Conservation (phyloP, 345 rosid species). For the Eucalyptus grandis region DNA sequence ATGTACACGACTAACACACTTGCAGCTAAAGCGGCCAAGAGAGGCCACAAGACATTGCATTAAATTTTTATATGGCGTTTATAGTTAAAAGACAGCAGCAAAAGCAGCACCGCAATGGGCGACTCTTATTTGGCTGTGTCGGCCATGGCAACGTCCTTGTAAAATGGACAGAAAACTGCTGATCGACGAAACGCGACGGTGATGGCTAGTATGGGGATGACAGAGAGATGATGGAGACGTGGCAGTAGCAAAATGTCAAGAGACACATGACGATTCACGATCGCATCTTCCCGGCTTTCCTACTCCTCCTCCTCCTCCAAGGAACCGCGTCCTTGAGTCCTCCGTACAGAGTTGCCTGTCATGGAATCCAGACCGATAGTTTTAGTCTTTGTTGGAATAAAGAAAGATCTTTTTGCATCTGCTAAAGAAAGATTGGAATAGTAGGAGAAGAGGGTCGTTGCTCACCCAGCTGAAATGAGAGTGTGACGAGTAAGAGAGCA, state of each 20-base stretch:
- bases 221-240: background rate
- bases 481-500: constrained; percentile 19
- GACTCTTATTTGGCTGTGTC: background rate
- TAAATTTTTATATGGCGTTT: background rate
- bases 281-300: constrained; percentile 30
- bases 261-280: background rate
- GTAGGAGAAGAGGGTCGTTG: background rate
- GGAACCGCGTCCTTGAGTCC: constrained; percentile 64
- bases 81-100: background rate
- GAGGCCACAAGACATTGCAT: background rate
- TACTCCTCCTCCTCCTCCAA: constrained; percentile 49
- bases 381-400: background rate
- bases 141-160: background rate
- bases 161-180: background rate
- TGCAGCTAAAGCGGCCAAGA: background rate
- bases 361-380: background rate
- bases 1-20: background rate
- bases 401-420: background rate
- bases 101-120: background rate
- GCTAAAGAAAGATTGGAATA: background rate
- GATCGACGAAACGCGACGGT: background rate
- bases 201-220: background rate
- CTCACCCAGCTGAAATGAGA: constrained; percentile 42
- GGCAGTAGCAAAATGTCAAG: background rate
- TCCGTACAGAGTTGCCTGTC: constrained; percentile 47